Evolutionary conservation across 352 stramenopile species (phyloP).

Genomic region (Peronosclerospora sorghi): DNA sequence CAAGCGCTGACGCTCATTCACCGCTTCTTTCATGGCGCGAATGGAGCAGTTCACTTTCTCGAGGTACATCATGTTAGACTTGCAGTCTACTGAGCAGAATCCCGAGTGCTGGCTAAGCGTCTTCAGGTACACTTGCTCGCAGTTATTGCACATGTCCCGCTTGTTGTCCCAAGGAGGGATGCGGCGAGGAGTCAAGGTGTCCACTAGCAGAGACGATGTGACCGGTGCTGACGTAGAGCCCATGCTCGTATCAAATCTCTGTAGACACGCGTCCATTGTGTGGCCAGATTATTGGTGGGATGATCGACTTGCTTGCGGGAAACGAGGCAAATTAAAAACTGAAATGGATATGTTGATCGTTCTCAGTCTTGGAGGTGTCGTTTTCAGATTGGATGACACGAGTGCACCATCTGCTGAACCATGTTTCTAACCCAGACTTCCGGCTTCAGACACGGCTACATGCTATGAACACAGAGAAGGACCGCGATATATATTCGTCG

Average conservation of each 20-base stretch:
- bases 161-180: conserved; percentile 82
- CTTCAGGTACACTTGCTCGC: conserved; percentile 79
- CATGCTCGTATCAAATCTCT: conserved; percentile 23
- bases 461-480: conserved; percentile 14
- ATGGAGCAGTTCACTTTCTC: conserved; percentile 78
- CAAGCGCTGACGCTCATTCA: conserved; percentile 23
- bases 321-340: conserved; percentile 24
- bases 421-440: conserved; percentile 5
- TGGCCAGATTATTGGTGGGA: conserved; percentile 6
- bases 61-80: conserved; percentile 78
- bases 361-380: too few relatives aligned
- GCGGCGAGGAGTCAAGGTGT: conserved; percentile 15
- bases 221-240: conserved; percentile 4
- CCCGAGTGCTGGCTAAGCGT: conserved; percentile 59
- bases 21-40: conserved; percentile 58
- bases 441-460: conserved; percentile 14
- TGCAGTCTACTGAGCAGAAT: conserved; percentile 84
- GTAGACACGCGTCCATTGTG: conserved; percentile 38
- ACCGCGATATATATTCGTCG: conserved; percentile 1
- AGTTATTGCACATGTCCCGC: conserved; percentile 77
- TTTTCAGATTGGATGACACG: conserved; percentile 2
- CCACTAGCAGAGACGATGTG: conserved; percentile 2
- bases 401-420: conserved; percentile 11
- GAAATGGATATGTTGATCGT: conserved; percentile 3
- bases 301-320: conserved; percentile 11